Conservation (phyloP, 371 early-diverging fungal genomes). For the Apophysomyces ossiformis region DNA sequence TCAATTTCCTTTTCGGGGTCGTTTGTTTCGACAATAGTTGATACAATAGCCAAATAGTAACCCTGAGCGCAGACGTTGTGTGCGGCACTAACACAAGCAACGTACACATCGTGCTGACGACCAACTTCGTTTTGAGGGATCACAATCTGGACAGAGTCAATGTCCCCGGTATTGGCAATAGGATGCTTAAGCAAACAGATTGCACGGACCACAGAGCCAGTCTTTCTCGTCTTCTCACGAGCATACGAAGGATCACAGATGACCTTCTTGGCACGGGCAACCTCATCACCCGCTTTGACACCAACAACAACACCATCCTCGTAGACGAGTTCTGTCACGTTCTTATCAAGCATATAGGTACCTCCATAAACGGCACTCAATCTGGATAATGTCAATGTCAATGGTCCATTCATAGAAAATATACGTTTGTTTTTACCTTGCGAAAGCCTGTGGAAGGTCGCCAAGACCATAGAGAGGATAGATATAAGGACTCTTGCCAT, state of each 20-base stretch:
- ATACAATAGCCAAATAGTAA: conserved; percentile 93
- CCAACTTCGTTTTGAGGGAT: conserved; percentile 96
- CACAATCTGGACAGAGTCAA: conserved; percentile 93
- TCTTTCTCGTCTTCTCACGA: conserved; percentile 72
- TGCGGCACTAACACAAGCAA: conserved; percentile 87
- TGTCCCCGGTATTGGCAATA: conserved; percentile 88
- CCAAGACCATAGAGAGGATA: conserved; percentile 99
- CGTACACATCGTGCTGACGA: conserved; percentile 94
- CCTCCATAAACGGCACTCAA: conserved; percentile 97
- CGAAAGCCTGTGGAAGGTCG: conserved; percentile 99
- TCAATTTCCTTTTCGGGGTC: conserved; percentile 91
- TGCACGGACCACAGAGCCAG: conserved; percentile 91
- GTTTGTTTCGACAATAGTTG: conserved; percentile 91
- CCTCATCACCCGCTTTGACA: conserved; percentile 86
- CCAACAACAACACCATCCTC: conserved; percentile 88
- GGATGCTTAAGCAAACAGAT: conserved; percentile 94
- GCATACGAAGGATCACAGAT: conserved; percentile 98
- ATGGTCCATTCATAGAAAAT: conserved; percentile 8
- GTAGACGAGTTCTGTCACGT: conserved; percentile 90
- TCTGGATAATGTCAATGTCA: conserved; percentile 25
- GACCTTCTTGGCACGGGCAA: conserved; percentile 83
- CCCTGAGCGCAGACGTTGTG: conserved; percentile 93
- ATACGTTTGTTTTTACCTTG: conserved; percentile 65
- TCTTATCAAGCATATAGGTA: conserved; percentile 96
- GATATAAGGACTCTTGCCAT: conserved; percentile 99